Conservation (phyloP, 805 yeast species). For the Clavispora asparagi region DNA sequence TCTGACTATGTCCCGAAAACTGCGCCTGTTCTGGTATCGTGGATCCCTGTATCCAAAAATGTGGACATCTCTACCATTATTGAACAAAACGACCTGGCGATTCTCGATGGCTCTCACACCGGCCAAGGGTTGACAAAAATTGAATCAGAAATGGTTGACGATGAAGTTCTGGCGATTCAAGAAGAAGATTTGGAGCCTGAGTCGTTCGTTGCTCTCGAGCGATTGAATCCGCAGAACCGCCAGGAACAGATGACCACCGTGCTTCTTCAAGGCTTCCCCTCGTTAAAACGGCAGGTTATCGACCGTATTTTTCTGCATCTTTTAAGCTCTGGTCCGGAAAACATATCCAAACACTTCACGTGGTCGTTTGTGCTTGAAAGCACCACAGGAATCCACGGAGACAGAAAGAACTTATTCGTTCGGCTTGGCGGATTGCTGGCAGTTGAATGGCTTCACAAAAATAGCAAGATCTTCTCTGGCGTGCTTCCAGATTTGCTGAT, state of each 20-base stretch:
- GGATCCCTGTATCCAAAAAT: slow-evolving; percentile 8
- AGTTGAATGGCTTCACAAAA: slow-evolving; percentile 12
- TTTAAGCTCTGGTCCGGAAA: slow-evolving; percentile 5
- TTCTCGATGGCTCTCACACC: neutral
- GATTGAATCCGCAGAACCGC: slow-evolving; percentile 27
- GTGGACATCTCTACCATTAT: slow-evolving; percentile 7
- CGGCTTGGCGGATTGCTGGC: slow-evolving; percentile 19
- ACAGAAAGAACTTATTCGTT: slow-evolving; percentile 21
- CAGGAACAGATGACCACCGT: slow-evolving; percentile 32
- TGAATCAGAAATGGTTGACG: neutral
- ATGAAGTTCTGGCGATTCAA: slow-evolving; percentile 6
- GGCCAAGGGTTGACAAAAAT: neutral
- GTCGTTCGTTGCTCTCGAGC: slow-evolving; percentile 21
- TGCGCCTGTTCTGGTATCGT: neutral
- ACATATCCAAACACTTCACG: slow-evolving; percentile 11
- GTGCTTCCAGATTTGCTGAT: slow-evolving; percentile 3
- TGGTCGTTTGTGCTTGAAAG: slow-evolving; percentile 36
- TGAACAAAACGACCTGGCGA: slow-evolving; percentile 2
- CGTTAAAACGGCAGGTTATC: slow-evolving; percentile 20
- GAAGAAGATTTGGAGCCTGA: slow-evolving; percentile 13
- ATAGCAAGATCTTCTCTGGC: neutral
- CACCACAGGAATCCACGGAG: slow-evolving; percentile 22
- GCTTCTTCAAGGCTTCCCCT: slow-evolving; percentile 30
- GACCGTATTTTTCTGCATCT: slow-evolving; percentile 28
- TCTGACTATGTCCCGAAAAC: neutral